phyloP scores from a whole-genome alignment of 768 basidiomycete genomes.

The Lanmaoa pseudosensibilis region DNA sequence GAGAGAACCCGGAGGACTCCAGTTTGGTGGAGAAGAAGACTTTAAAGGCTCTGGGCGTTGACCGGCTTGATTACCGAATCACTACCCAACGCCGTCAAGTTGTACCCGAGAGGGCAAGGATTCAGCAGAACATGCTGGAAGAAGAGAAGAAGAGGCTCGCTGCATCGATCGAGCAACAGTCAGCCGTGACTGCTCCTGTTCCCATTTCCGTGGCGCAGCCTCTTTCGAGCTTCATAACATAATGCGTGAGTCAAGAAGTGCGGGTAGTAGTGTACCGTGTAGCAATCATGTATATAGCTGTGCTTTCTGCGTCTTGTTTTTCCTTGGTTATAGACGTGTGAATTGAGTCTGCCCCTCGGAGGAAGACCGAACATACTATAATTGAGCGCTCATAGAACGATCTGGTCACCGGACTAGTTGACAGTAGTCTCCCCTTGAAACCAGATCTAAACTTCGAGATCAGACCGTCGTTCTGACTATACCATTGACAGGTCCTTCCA shows the following conservation, averaged over 20 bases:
- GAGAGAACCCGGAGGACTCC: conserved; percentile 7
- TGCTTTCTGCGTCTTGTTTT: background rate
- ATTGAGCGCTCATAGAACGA: background rate
- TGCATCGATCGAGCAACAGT: background rate
- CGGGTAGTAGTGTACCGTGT: background rate
- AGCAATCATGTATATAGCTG: background rate
- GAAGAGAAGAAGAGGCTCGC: conserved; percentile 2
- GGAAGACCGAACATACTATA: background rate
- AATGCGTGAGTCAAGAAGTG: background rate
- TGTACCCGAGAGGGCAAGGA: conserved; percentile 1
- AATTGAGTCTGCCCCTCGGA: background rate
- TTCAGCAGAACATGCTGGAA: conserved; percentile 7
- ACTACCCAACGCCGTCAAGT: conserved; percentile 3
- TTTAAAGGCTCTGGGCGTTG: conserved; percentile 8
- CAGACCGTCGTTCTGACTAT: too few relatives aligned
- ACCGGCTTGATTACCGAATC: conserved; percentile 4
- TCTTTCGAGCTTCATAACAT: background rate
- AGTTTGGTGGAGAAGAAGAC: conserved; percentile 7
- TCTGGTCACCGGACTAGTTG: too few relatives aligned
- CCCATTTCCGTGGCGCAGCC: too few relatives aligned
- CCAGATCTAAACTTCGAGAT: too few relatives aligned
- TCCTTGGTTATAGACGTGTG: background rate
- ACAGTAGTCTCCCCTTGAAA: background rate
- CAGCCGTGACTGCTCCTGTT: too few relatives aligned
- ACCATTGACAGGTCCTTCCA: background rate